phyloP scores from a whole-genome alignment of 768 basidiomycete genomes.

The Suillus subalutaceus region DNA sequence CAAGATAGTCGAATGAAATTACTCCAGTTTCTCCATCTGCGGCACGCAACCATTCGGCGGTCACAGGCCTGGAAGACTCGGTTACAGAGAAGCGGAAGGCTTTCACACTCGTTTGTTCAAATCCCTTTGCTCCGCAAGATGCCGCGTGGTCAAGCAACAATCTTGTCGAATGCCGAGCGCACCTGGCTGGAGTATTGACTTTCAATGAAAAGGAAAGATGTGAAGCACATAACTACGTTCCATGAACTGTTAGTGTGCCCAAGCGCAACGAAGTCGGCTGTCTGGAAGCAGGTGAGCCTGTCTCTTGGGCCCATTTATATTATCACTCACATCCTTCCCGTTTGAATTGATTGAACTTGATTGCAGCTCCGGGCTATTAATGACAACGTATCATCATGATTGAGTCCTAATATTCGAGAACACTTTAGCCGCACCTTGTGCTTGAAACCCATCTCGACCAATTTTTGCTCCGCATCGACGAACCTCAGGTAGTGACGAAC shows the following conservation, averaged over 20 bases:
- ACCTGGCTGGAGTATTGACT: slow-evolving; percentile 33
- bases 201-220: background rate
- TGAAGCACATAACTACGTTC: slow-evolving; percentile 58
- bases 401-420: background rate
- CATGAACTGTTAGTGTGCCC: slow-evolving; percentile 54
- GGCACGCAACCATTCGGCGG: slow-evolving; percentile 37
- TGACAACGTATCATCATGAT: slow-evolving; percentile 2
- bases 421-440: slow-evolving; percentile 47
- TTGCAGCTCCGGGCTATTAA: slow-evolving; percentile 56
- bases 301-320: background rate
- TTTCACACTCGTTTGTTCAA: slow-evolving; percentile 48
- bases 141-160: slow-evolving; percentile 60
- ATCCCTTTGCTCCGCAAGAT: slow-evolving; percentile 48
- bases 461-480: slow-evolving; percentile 50
- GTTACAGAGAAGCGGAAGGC: slow-evolving; percentile 45
- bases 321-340: slow-evolving; percentile 56
- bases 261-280: slow-evolving; percentile 57
- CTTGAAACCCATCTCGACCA: slow-evolving; percentile 46
- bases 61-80: slow-evolving; percentile 37
- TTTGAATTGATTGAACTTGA: slow-evolving; percentile 60
- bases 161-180: slow-evolving; percentile 59
- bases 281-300: slow-evolving; percentile 35
- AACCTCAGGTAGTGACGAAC: slow-evolving; percentile 54
- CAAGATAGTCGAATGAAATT: slow-evolving; percentile 65
- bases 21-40: slow-evolving; percentile 40